Evolutionary conservation across 2,329 filamentous ascomycete genomes (phyloP), one percentile per base, ranked within the genome.

Genomic region (Coniochaeta hoffmannii): DNA sequence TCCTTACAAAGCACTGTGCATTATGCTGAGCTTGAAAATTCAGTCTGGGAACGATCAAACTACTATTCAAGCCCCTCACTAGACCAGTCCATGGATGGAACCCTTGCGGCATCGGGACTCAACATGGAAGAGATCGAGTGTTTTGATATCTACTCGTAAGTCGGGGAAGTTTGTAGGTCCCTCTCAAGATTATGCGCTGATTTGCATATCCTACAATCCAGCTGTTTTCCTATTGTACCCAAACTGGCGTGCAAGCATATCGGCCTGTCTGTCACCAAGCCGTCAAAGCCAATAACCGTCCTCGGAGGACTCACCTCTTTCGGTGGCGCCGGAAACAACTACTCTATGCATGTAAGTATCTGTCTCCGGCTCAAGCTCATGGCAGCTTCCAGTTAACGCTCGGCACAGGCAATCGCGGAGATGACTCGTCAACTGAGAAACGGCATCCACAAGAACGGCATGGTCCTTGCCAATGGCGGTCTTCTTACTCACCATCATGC

Each of bases 261-360:
- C 0, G 76, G 75, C 0, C 63, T 88, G 1, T 72, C 79, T 0
- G 69, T 80, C 0, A 66, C 66, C 0, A 66, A 72, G 1, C 63
- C 72, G 1, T 30, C 67, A 1, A 84, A 81, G 58, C 76, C 80
- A 0, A 74, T 87, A 19, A 86, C 82, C 0, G 66, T 88, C 0
- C 72, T 88, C 0, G 85, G 85, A 0, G 85, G 85, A 0, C 63
- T 89, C 54, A 88, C 85, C 4, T 85, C 79, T 1, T 88, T 88
- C 57, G 85, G 86, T 0, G 86, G 85, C 0, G 85, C 86, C 6
- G 85, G 85, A 0, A 88, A 88, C 59, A 88, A 88, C 55, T 88
- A 88, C 57, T 85, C 82, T 0, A 82, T 87, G 77, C 85, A 88
- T 69, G 83, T 79, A 66, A 63, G 71, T 68, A 34, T 6, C 38